A percentile compares a stretch with the other conserved stretches of the same genome.
phyloP scores from a whole-genome alignment of 768 basidiomycete species.

The Naganishia friedmannii region DNA sequence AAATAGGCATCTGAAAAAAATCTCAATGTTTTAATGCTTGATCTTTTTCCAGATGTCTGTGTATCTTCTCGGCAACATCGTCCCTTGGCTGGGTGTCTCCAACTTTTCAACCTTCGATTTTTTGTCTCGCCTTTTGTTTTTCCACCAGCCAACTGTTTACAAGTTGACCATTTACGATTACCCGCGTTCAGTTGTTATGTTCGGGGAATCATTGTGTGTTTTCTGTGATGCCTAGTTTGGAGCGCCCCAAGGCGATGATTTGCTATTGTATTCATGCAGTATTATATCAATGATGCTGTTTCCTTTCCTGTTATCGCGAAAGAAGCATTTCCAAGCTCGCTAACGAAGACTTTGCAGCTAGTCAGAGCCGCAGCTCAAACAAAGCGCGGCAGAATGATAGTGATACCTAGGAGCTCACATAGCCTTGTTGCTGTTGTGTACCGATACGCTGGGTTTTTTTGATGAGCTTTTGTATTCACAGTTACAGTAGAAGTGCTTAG shows the following conservation, averaged over 20 bases:
- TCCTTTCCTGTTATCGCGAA: not conserved
- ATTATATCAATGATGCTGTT: not conserved
- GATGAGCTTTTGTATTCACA: no score
- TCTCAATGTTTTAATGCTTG: not conserved
- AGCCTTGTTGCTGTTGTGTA: no score
- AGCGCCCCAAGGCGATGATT: not conserved
- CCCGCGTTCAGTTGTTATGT: not conserved
- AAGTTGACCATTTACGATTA: conserved; percentile 3
- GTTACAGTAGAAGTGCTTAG: no score
- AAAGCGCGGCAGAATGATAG: no score
- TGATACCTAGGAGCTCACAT: no score
- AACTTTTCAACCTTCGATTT: conserved; percentile 26
- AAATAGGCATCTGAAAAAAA: conserved; percentile 8
- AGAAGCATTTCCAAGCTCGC: not conserved
- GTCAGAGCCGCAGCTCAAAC: no score
- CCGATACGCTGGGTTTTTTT: no score
- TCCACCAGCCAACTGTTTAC: not conserved
- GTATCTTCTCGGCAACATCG: conserved; percentile 3
- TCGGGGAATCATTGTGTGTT: not conserved
- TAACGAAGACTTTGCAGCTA: no score
- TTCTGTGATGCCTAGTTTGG: not conserved
- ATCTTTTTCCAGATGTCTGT: not conserved
- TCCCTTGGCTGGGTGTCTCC: conserved; percentile 15
- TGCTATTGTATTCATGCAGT: not conserved
- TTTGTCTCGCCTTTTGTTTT: conserved; percentile 5